phyloP scores from a whole-genome alignment of 305 asterid genomes.

The Fraxinus albicans region DNA sequence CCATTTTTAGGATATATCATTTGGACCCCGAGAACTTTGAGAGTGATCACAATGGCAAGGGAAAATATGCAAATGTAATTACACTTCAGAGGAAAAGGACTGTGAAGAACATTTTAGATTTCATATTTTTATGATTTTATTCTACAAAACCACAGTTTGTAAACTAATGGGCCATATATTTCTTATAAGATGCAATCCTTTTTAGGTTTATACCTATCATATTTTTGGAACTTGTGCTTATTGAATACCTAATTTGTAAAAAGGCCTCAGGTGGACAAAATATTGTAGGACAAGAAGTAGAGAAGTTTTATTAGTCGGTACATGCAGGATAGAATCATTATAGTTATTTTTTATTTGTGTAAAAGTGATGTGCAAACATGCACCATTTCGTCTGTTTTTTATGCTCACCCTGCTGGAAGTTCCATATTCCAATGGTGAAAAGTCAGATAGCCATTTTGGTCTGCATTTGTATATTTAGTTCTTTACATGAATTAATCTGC shows the following conservation, averaged over 20 bases:
- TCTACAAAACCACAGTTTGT: neutral
- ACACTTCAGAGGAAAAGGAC: neutral
- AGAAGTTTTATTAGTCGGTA: neutral
- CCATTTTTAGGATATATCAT: neutral
- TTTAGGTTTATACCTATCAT: neutral
- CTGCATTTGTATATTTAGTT: neutral
- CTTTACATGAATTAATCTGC: constrained; percentile 2
- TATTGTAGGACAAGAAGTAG: neutral
- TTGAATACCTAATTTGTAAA: neutral
- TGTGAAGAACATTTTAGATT: neutral
- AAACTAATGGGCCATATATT: neutral
- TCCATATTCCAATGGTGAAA: neutral
- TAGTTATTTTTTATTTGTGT: neutral
- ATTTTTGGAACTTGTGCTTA: neutral
- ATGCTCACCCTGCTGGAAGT: constrained; percentile 9
- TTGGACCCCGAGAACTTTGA: neutral
- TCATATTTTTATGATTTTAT: neutral
- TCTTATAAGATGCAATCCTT: neutral
- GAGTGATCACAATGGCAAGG: neutral
- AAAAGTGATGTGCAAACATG: neutral
- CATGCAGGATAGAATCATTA: neutral
- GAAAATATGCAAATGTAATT: constrained; percentile 17
- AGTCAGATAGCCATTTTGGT: neutral
- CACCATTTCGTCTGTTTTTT: neutral
- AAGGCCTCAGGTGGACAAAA: neutral